phyloP scores from a whole-genome alignment of 139 green algal species.

The Asterochloris erici region DNA sequence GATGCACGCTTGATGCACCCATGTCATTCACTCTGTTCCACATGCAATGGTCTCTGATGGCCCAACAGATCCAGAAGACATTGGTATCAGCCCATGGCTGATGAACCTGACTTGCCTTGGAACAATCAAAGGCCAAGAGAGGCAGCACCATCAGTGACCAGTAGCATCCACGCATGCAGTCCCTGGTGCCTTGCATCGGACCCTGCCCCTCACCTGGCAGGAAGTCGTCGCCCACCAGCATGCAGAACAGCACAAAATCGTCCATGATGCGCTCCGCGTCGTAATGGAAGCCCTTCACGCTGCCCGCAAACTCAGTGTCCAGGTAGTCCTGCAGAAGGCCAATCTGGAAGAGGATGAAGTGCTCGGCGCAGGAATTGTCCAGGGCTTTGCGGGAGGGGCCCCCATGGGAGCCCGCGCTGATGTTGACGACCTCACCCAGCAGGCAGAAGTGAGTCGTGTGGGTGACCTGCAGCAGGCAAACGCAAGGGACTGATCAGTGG shows the following conservation, averaged over 20 bases:
- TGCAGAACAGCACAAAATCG: constrained; percentile 94
- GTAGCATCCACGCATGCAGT: background rate
- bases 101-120: too few relatives aligned
- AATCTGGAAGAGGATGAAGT: constrained; percentile 94
- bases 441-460: constrained; percentile 96
- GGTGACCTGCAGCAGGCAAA: constrained; percentile 57
- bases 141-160: background rate
- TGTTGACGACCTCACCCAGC: constrained; percentile 72
- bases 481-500: too few relatives aligned
- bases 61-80: too few relatives aligned
- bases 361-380: constrained; percentile 82
- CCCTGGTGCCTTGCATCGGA: background rate
- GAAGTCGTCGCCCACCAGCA: constrained; percentile 97
- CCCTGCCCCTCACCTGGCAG: constrained; percentile 54
- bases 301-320: constrained; percentile 66
- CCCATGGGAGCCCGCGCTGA: constrained; percentile 53
- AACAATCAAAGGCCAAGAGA: too few relatives aligned
- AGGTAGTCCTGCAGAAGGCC: constrained; percentile 89
- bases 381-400: constrained; percentile 81
- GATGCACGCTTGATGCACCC: too few relatives aligned
- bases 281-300: constrained; percentile 39
- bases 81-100: too few relatives aligned
- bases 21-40: too few relatives aligned
- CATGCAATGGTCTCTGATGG: too few relatives aligned
- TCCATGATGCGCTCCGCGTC: constrained; percentile 88